Evolutionary conservation across 2,329 filamentous ascomycete genomes (phyloP).

Genomic region (Trichoderma semiorbis): DNA sequence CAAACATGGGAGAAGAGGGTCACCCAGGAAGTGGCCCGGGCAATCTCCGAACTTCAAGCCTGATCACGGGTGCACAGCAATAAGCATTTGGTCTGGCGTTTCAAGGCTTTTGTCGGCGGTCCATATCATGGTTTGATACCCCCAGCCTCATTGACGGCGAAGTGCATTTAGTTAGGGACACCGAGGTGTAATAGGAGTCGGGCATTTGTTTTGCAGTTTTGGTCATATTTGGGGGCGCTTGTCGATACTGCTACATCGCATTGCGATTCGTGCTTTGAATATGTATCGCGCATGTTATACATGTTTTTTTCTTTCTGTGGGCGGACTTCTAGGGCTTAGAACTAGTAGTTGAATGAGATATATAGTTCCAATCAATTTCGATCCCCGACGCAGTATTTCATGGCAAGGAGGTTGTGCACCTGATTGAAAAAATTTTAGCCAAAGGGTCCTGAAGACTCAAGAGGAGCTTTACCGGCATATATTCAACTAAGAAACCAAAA

Average conservation of each 20-base stretch:
- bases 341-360: conserved; percentile 3
- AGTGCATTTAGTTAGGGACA: conserved; percentile 18
- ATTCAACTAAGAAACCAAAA: conserved; percentile 7
- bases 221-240: conserved; percentile 15
- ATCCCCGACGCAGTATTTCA: background rate
- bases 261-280: conserved; percentile 15
- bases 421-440: conserved; percentile 20
- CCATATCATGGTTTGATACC: conserved; percentile 21
- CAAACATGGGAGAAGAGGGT: conserved; percentile 74
- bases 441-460: conserved; percentile 12
- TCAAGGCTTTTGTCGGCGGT: conserved; percentile 19
- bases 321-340: conserved; percentile 17
- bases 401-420: background rate
- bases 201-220: conserved; percentile 16
- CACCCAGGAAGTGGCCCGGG: conserved; percentile 71
- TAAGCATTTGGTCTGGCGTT: conserved; percentile 19
- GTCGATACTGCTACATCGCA: conserved; percentile 10
- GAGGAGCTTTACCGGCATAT: conserved; percentile 19
- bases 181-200: conserved; percentile 19
- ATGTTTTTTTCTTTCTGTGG: conserved; percentile 7
- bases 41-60: conserved; percentile 57
- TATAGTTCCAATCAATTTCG: background rate
- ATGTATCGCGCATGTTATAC: conserved; percentile 17
- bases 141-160: conserved; percentile 19
- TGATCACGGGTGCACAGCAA: conserved; percentile 32